phyloP scores from a whole-genome alignment of 139 green algal species.

The Micractinium sp. region DNA sequence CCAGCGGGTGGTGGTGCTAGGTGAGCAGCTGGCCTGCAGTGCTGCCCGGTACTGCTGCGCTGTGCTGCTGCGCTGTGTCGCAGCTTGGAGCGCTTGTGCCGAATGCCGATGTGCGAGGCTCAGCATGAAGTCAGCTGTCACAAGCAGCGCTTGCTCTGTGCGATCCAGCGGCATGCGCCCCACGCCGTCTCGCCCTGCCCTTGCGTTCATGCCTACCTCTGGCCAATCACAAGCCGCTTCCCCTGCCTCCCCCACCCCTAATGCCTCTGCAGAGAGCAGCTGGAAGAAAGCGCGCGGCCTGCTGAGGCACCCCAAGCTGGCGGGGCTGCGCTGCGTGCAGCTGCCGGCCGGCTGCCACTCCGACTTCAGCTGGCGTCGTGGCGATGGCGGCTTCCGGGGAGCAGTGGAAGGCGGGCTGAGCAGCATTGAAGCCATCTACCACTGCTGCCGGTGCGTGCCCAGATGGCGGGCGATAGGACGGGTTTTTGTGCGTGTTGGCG shows the following conservation, averaged over 20 bases:
- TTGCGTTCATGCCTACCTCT: too few relatives aligned
- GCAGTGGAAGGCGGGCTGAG: conserved; percentile 10
- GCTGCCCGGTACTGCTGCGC: too few relatives aligned
- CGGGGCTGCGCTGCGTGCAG: conserved; percentile 12
- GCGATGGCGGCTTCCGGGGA: conserved; percentile 12
- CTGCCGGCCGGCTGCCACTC: neutral
- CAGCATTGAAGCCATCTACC: conserved; percentile 28
- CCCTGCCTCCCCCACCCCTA: neutral
- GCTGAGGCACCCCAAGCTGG: conserved; percentile 12
- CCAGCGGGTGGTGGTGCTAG: conserved; percentile 13
- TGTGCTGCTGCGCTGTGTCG: too few relatives aligned
- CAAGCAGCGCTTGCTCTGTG: too few relatives aligned
- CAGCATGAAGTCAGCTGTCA: too few relatives aligned
- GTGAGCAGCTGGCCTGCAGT: neutral
- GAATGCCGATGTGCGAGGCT: too few relatives aligned
- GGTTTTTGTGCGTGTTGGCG: too few relatives aligned
- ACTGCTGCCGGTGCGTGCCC: conserved; percentile 11
- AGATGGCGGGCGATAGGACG: too few relatives aligned
- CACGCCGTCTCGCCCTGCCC: too few relatives aligned
- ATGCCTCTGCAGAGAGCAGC: neutral
- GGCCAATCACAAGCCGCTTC: neutral
- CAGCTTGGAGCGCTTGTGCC: too few relatives aligned
- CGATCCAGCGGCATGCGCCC: too few relatives aligned
- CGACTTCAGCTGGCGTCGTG: conserved; percentile 18
- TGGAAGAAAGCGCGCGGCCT: conserved; percentile 24